Conservation (phyloP, 768 basidiomycete species). For the Pleurotus ostreatus region DNA sequence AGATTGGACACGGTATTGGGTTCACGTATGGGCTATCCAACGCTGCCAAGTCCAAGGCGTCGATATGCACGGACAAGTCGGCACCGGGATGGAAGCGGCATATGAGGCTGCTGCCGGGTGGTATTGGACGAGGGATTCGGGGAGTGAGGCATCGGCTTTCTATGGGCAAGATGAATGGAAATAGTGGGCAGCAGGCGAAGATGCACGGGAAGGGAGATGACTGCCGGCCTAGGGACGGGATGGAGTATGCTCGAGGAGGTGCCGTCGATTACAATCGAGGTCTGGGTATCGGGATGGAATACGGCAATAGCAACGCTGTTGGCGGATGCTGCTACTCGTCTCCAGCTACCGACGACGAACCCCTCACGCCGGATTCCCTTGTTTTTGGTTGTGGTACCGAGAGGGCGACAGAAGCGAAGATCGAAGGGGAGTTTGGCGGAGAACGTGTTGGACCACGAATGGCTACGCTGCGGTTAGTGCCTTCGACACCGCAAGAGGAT, state of each 20-base stretch:
- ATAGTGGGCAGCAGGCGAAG: background rate
- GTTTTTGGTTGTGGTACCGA: background rate
- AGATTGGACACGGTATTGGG: constrained; percentile 50
- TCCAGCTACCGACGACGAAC: background rate
- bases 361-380: background rate
- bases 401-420: background rate
- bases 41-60: constrained; percentile 25
- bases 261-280: background rate
- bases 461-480: background rate
- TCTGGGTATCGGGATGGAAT: background rate
- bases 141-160: constrained; percentile 7
- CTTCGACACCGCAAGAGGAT: background rate
- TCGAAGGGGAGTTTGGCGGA: background rate
- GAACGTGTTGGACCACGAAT: background rate
- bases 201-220: background rate
- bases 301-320: background rate
- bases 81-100: constrained; percentile 17
- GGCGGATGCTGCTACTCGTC: background rate
- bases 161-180: constrained; percentile 1
- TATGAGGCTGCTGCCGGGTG: constrained; percentile 12
- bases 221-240: background rate
- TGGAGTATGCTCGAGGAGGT: too few species aligned
- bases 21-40: constrained; percentile 30
- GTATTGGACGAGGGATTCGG: constrained; percentile 13
- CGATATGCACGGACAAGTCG: constrained; percentile 21